These are phyloP conservation scores for Bidens hawaiensis DNA, from an alignment of 140 eudicot species.

Conservation along the genomic window DNA sequence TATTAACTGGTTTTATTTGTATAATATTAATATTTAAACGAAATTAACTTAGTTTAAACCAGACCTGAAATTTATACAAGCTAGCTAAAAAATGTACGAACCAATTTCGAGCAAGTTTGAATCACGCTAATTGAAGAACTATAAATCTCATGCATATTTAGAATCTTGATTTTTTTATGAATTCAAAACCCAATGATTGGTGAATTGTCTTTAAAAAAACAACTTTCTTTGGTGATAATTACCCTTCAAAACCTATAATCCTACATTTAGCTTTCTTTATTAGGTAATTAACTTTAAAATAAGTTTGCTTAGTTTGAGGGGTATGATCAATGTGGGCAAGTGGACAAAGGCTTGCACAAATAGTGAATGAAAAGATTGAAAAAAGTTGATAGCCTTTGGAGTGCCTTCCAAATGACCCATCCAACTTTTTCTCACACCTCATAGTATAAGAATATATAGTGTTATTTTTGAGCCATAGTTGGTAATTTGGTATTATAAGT, in stretches of 20 bases:
- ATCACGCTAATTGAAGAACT: neutral
- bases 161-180: neutral
- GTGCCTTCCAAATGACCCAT: conserved; percentile 36
- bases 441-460: neutral
- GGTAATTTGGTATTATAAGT: neutral
- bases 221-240: neutral
- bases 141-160: neutral
- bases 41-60: too few species aligned
- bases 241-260: conserved; percentile 6
- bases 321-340: conserved; percentile 23
- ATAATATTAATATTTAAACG: neutral
- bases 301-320: conserved; percentile 36
- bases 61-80: too few species aligned
- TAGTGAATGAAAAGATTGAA: conserved; percentile 29
- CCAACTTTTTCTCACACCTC: conserved; percentile 19
- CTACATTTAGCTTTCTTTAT: conserved; percentile 16
- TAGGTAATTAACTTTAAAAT: conserved; percentile 25
- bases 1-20: neutral
- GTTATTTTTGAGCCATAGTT: neutral
- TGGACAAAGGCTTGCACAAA: conserved; percentile 22
- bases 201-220: neutral
- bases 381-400: conserved; percentile 36
- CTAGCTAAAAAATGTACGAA: neutral
- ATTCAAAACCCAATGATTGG: neutral
- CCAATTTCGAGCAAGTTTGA: too few species aligned